Base-by-base conservation (phyloP, 371 early-diverging fungal species). In the Mucor irregularis region DNA sequence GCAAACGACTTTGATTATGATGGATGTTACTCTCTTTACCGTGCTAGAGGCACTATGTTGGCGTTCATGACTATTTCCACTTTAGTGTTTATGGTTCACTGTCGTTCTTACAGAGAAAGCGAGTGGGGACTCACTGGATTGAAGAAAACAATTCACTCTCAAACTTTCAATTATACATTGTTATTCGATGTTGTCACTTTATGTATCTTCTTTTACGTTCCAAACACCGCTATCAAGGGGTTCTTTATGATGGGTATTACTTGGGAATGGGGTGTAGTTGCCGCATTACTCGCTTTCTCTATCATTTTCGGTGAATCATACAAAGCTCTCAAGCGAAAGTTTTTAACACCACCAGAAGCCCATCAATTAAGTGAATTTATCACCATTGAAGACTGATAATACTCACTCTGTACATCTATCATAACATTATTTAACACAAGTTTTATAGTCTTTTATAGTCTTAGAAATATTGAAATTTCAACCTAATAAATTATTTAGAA, bases 241-340 rank as follows among this genome's bases (percentile, higher is more conserved):
- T 89, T 90, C 61, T 82, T 79, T 68, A 83, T 87, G 62, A 39
- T 67, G 24, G 59, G 69, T 26, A 81, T 90, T 30, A 75, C 79
- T 37, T 88, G 86, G 82, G 90, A 90, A 69, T 90, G 91, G 90
- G 87, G 84, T 13, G 45, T 86, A 7, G 81, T 76, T 35, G 33
- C 76, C 11, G 77, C 70, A n/a, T 60, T 82, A 3, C 40, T 76
- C 46, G 50, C 85, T 4, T 53, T 82, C n/a, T 82, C 79, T 49
- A 64, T 84, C 13, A 56, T 66, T 2, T 57, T 77, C 39, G 81
- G 84, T 22, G 90, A 90, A 62, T 11, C 73, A 1, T 83, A 74
- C 62, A 81, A 81, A 54, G 22, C 46, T 28, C 7, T 46, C 22
- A 73, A 73, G 47, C 64, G 74, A 13, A 47, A 38, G 4, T 56